Conservation (phyloP, 1,284 basidiomycete species). For the Microbotryum saponariae region DNA sequence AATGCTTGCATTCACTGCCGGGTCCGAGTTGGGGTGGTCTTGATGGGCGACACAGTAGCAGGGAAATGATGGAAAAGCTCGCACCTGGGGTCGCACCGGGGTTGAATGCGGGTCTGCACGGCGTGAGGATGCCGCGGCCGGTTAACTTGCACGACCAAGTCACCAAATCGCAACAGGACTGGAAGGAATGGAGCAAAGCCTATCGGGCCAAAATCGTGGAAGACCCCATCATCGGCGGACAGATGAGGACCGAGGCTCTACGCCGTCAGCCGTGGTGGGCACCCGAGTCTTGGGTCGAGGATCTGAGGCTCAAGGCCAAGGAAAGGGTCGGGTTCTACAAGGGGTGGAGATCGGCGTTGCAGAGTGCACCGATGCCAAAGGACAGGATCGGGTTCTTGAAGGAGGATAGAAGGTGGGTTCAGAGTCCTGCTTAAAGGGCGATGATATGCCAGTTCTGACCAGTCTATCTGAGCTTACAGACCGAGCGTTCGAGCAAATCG, state of each 20-base stretch:
- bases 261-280: slow-evolving; percentile 13
- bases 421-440: neutral
- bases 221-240: neutral
- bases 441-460: neutral
- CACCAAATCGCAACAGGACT: slow-evolving; percentile 11
- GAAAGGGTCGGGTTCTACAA: slow-evolving; percentile 34
- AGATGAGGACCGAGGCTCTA: neutral
- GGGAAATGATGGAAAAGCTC: slow-evolving; percentile 4
- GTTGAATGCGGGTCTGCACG: slow-evolving; percentile 22
- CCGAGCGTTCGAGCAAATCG: slow-evolving; percentile 89
- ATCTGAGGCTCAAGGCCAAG: slow-evolving; percentile 15
- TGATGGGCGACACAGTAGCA: slow-evolving; percentile 16
- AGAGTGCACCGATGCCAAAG: slow-evolving; percentile 38
- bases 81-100: slow-evolving; percentile 8
- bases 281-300: slow-evolving; percentile 9
- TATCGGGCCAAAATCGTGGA: neutral
- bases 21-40: slow-evolving; percentile 22
- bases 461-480: slow-evolving; percentile 20
- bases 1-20: slow-evolving; percentile 37
- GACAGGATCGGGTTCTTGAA: slow-evolving; percentile 41
- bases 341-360: slow-evolving; percentile 45
- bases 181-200: slow-evolving; percentile 1
- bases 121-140: slow-evolving; percentile 15
- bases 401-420: slow-evolving; percentile 42
- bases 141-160: slow-evolving; percentile 21